A percentile compares a stretch with the other conserved stretches of the same genome.
phyloP scores from a whole-genome alignment of 106 monocot species.

The Gastrodia elata region DNA sequence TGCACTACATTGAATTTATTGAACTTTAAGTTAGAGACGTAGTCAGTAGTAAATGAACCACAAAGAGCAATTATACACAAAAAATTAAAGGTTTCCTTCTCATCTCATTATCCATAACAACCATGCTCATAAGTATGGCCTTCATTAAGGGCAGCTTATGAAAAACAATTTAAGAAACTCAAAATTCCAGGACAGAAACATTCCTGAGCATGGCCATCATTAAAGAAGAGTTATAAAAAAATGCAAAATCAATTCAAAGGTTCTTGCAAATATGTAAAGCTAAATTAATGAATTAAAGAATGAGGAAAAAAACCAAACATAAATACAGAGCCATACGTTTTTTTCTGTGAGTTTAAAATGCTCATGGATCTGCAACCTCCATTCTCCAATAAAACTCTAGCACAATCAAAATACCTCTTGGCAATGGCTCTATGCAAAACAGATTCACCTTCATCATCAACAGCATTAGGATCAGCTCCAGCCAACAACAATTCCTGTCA shows the following conservation, averaged over 20 bases:
- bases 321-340: constrained; percentile 59
- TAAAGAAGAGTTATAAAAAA: too few relatives aligned
- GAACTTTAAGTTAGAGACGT: neutral
- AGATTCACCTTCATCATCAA: constrained; percentile 97
- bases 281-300: constrained; percentile 1
- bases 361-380: constrained; percentile 93
- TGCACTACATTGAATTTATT: neutral
- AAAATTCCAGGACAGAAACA: too few relatives aligned
- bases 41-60: too few relatives aligned
- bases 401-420: constrained; percentile 77
- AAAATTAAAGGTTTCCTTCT: neutral
- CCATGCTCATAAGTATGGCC: neutral
- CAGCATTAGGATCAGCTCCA: constrained; percentile 90
- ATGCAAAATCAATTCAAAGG: neutral
- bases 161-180: neutral
- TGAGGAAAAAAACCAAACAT: neutral
- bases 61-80: too few relatives aligned
- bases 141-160: neutral
- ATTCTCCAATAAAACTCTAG: constrained; percentile 83
- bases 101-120: neutral
- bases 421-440: constrained; percentile 78
- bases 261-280: neutral
- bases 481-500: constrained; percentile 77
- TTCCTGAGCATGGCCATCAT: too few relatives aligned
- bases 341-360: constrained; percentile 58